phyloP scores from a whole-genome alignment of 257 asterid genomes.

The Ocimum tenuiflorum region DNA sequence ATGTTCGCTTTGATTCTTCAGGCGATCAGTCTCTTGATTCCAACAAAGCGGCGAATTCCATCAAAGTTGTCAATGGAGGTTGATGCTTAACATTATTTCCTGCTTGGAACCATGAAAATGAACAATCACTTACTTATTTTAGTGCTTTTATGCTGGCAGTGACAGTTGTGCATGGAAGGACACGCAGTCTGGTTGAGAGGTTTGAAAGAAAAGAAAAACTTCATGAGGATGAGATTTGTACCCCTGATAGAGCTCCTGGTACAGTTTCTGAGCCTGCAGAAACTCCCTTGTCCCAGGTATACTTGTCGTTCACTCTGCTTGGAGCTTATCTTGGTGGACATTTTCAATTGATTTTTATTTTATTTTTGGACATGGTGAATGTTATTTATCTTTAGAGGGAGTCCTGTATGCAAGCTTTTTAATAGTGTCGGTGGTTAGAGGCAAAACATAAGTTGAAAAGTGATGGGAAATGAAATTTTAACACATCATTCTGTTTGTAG shows the following conservation, averaged over 20 bases:
- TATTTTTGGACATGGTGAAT: not conserved
- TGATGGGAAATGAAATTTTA: not conserved
- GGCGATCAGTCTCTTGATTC: constrained; percentile 43
- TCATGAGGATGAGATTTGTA: constrained; percentile 35
- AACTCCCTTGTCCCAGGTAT: constrained; percentile 33
- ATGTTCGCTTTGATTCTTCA: constrained; percentile 21
- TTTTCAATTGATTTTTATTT: constrained; percentile 9
- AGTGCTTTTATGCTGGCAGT: constrained; percentile 44
- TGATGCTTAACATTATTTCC: constrained; percentile 18
- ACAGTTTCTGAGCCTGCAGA: constrained; percentile 31
- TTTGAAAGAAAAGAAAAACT: constrained; percentile 62
- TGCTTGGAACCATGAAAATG: not conserved
- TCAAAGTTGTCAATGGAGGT: constrained; percentile 90
- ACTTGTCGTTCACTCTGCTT: not conserved
- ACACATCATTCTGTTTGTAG: not conserved
- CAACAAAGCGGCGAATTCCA: constrained; percentile 44
- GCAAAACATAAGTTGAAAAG: not conserved
- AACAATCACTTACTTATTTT: constrained; percentile 10
- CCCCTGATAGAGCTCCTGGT: constrained; percentile 30
- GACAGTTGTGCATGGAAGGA: constrained; percentile 79
- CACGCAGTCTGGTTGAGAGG: constrained; percentile 89
- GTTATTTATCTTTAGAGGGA: not conserved
- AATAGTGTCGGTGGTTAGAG: not conserved
- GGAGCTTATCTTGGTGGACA: not conserved
- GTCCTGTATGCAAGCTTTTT: not conserved